Evolutionary conservation across 129 eudicot species (phyloP).

Genomic region (Gnaphalium uliginosum): DNA sequence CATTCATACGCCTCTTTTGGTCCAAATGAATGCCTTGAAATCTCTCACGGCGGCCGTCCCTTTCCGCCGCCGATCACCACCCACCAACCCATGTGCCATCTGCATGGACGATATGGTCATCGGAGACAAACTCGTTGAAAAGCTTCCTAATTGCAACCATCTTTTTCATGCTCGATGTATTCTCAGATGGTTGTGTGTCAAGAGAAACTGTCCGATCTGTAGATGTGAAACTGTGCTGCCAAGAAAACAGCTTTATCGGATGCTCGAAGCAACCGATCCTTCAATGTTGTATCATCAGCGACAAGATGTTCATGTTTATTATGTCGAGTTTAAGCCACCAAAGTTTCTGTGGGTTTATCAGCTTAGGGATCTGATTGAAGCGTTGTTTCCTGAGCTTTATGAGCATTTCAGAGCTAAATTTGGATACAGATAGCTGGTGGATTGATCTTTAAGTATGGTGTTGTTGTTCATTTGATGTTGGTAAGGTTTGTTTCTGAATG

Average conservation of each 20-base stretch:
- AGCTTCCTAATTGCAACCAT: not conserved
- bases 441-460: no score
- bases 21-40: no score
- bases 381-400: not conserved
- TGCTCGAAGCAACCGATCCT: no score
- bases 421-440: not conserved
- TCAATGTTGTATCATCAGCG: no score
- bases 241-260: no score
- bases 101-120: not conserved
- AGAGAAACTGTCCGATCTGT: not conserved
- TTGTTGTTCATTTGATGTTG: no score
- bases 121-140: not conserved
- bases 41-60: not conserved
- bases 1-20: not conserved
- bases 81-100: not conserved
- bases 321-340: not conserved
- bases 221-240: no score
- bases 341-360: not conserved
- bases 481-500: no score
- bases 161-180: not conserved
- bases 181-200: not conserved
- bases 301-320: no score
- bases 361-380: not conserved
- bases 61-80: not conserved
- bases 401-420: not conserved